phyloP scores from a whole-genome alignment of 768 basidiomycete species.

The Imleria badia region DNA sequence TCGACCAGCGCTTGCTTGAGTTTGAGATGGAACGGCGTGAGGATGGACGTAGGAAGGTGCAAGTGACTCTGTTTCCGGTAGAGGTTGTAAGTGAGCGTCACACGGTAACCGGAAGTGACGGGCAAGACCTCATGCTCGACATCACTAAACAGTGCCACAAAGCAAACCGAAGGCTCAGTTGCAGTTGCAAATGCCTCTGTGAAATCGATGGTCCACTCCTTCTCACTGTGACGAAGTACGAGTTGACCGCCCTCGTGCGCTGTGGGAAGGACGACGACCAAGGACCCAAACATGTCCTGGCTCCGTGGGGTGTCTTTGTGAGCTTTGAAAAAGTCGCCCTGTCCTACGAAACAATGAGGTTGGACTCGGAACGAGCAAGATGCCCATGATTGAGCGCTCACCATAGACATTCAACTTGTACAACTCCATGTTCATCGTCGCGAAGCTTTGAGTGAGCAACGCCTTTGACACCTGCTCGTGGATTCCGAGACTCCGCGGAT shows the following conservation, averaged over 20 bases:
- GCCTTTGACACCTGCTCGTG: not conserved
- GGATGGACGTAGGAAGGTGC: not conserved
- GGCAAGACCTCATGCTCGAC: conserved; percentile 46
- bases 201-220: conserved; percentile 7
- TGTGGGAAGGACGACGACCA: conserved; percentile 51
- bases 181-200: not conserved
- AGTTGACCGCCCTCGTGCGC: conserved; percentile 13
- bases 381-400: conserved; percentile 6
- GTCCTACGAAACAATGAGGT: not conserved
- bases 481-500: conserved; percentile 2
- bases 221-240: conserved; percentile 3
- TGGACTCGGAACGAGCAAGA: not conserved
- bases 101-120: conserved; percentile 41
- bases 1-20: conserved; percentile 1
- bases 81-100: conserved; percentile 47
- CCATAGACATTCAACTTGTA: conserved; percentile 52
- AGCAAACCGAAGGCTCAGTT: conserved; percentile 26
- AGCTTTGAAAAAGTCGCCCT: conserved; percentile 9
- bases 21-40: not conserved
- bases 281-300: conserved; percentile 48
- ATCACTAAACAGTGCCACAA: conserved; percentile 43
- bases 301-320: conserved; percentile 35
- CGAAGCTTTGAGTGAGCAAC: not conserved
- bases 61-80: not conserved
- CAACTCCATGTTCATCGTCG: conserved; percentile 26